Base-by-base conservation (phyloP, 495 filamentous ascomycete genomes). In the Lasiosphaeriaceae sp. region DNA sequence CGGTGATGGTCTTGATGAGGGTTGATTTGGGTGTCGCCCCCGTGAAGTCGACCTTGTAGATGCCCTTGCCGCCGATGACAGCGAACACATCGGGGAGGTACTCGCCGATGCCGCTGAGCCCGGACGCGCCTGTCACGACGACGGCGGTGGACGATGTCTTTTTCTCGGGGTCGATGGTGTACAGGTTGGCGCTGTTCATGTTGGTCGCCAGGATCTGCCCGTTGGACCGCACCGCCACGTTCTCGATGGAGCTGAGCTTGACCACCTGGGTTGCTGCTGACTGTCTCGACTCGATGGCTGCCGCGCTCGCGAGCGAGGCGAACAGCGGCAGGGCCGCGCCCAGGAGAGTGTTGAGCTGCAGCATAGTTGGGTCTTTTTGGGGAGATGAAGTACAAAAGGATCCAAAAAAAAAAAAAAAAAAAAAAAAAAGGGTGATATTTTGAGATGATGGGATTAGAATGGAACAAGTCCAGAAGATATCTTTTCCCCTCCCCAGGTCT, bases 141-240 rank as follows among this genome's bases (percentile, higher is more conserved):
- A 73, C 29, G 1, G 66, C 71, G 11, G 71, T 68, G 37, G 60
- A 56, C 1, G 69, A 71, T 0, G 69, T 73, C 58, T 73, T 73
- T 41, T 63, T 45, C 1, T 55, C 55, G 0, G 68, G 60, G 59
- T 72, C 57, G 53, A 74, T 48, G 52, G 67, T 17, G 59, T 71
- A 66, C 45, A 74, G 59, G 20, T 58, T 66, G n/a, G 67, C 57
- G 41, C 52, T 57, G 58, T 69, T 75, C 60, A 74, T 66, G 58
- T 71, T 65, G 17, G 75, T 75, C 9, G 73, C 64, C 2, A 81
- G 70, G 56, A 81, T 62, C 31, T 71, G 68, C 23, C 75, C 74
- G 51, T 76, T 74, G 31, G 74, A 54, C 12, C 76, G 75, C 21
- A 78, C 68, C 21, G 78, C 76, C 11, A 80, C 60, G 54, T 81